A percentile compares a stretch with the other conserved stretches of the same genome.
Conservation (phyloP, 2,329 filamentous ascomycete genomes). For the Colletotrichum cereale region DNA sequence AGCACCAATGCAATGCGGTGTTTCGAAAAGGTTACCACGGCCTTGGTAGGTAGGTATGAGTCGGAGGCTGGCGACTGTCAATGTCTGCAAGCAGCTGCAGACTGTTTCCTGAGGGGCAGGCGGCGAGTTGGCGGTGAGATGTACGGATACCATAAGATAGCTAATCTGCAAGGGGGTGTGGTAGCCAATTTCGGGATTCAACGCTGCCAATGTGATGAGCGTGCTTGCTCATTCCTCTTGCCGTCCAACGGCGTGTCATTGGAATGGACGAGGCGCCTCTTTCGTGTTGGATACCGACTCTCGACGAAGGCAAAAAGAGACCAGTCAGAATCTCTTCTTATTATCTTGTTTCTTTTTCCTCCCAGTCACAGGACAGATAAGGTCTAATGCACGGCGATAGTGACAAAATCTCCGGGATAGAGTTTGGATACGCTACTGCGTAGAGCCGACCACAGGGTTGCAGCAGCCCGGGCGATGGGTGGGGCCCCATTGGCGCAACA, state of each 20-base stretch:
- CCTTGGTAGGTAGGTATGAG: background rate
- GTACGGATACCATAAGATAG: background rate
- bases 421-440: background rate
- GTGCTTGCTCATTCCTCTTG: background rate
- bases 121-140: background rate
- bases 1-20: background rate
- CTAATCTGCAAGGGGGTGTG: slow-evolving; percentile 4
- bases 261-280: background rate
- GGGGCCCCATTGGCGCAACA: background rate
- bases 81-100: background rate
- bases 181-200: slow-evolving; percentile 18
- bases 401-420: background rate
- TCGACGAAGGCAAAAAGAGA: background rate
- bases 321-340: background rate
- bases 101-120: background rate
- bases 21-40: background rate
- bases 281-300: background rate
- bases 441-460: slow-evolving; percentile 11
- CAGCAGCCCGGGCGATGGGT: background rate
- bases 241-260: background rate
- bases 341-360: background rate
- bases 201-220: background rate
- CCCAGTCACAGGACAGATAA: background rate
- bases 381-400: background rate
- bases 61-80: background rate